These are phyloP conservation scores for Phytophthora uliginosa DNA, from an alignment of 352 stramenopile species.

Conservation along the genomic window DNA sequence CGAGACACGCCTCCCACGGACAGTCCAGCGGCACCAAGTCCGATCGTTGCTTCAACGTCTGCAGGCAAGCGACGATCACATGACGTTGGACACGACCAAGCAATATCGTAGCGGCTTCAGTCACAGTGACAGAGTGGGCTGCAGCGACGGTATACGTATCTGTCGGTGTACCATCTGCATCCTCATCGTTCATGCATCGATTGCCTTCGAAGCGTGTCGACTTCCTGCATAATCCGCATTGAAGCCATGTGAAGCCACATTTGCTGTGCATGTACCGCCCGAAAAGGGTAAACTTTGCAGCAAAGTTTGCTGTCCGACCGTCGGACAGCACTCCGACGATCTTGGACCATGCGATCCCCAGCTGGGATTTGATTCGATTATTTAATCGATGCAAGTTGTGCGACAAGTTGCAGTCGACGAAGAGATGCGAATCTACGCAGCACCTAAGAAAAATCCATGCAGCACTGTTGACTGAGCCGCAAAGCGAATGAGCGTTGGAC, in stretches of 20 bases:
- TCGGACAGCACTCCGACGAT: neutral
- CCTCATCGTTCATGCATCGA: neutral
- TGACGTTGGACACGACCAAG: constrained; percentile 1
- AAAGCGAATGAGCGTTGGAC: neutral
- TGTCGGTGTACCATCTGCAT: neutral
- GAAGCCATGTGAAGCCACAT: neutral
- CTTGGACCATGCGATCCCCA: neutral
- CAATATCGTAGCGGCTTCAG: neutral
- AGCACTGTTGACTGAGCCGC: neutral
- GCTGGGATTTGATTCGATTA: constrained; percentile 1
- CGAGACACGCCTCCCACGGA: neutral
- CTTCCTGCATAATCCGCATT: constrained; percentile 1
- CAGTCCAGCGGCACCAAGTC: neutral
- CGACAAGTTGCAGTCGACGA: constrained; percentile 1
- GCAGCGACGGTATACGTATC: neutral
- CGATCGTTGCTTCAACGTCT: constrained; percentile 3
- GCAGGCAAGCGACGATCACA: neutral
- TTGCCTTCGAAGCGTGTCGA: constrained; percentile 18
- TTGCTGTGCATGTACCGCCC: neutral
- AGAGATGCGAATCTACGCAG: neutral
- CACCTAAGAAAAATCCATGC: neutral
- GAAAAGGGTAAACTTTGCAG: neutral
- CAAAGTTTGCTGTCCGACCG: neutral
- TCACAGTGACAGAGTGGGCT: neutral
- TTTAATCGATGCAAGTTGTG: constrained; percentile 5